Evolutionary conservation across 2,329 filamentous ascomycete genomes (phyloP).

Genomic region (Alternaria gansuensis): DNA sequence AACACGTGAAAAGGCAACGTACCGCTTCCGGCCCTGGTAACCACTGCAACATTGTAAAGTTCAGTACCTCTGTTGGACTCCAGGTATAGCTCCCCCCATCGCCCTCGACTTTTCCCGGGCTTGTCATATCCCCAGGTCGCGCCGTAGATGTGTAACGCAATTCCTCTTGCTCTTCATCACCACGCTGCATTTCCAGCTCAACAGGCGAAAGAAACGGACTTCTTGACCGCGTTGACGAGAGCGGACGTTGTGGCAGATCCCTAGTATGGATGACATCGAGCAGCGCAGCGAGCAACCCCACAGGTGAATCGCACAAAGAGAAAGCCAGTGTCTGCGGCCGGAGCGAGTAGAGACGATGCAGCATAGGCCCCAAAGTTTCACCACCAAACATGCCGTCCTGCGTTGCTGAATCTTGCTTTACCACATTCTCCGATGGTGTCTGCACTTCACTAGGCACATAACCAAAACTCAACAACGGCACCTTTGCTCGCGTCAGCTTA

Average conservation of each 20-base stretch:
- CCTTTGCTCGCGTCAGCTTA: constrained; percentile 47
- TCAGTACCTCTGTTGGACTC: constrained; percentile 63
- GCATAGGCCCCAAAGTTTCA: constrained; percentile 22
- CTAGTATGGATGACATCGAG: constrained; percentile 47
- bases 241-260: constrained; percentile 18
- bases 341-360: constrained; percentile 42
- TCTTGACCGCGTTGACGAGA: constrained; percentile 33
- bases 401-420: neutral
- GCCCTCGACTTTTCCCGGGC: neutral
- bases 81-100: constrained; percentile 14
- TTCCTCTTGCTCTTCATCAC: constrained; percentile 22
- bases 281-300: constrained; percentile 47
- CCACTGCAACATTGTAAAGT: constrained; percentile 65
- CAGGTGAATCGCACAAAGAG: constrained; percentile 52
- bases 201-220: constrained; percentile 46
- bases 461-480: constrained; percentile 63
- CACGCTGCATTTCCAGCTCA: constrained; percentile 38
- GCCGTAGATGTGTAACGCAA: constrained; percentile 1
- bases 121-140: constrained; percentile 11
- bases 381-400: constrained; percentile 3
- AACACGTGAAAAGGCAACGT: constrained; percentile 6
- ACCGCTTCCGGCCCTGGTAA: constrained; percentile 68
- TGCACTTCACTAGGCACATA: constrained; percentile 64
- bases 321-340: constrained; percentile 51
- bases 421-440: neutral